Conservation (phyloP, 2,329 filamentous ascomycete species). For the Penicillium carneum region DNA sequence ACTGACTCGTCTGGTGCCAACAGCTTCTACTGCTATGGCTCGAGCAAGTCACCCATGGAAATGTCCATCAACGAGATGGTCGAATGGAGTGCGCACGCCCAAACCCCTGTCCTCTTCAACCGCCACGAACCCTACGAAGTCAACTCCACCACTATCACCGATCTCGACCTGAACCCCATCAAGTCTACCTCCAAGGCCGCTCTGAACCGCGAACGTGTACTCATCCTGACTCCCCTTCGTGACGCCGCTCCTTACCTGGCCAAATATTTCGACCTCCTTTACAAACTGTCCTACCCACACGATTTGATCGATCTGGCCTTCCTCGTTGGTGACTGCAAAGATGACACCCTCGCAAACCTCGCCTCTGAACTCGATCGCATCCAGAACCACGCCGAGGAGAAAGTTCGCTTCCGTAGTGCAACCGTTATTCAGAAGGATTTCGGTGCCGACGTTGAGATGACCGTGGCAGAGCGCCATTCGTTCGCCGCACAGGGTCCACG, state of each 20-base stretch:
- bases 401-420: constrained; percentile 83
- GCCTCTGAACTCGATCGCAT: constrained; percentile 85
- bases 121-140: constrained; percentile 86
- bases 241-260: constrained; percentile 82
- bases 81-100: constrained; percentile 84
- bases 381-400: constrained; percentile 76
- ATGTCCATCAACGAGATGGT: constrained; percentile 91
- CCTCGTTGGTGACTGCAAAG: constrained; percentile 86
- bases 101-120: constrained; percentile 95
- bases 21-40: constrained; percentile 97
- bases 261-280: constrained; percentile 92
- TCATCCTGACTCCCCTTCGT: constrained; percentile 91
- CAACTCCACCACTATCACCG: constrained; percentile 79
- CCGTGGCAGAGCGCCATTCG: constrained; percentile 80
- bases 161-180: constrained; percentile 84
- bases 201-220: constrained; percentile 81
- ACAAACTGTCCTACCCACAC: constrained; percentile 90
- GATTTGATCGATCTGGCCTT: constrained; percentile 94
- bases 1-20: constrained; percentile 8
- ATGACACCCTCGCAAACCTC: constrained; percentile 89
- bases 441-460: constrained; percentile 74
- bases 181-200: constrained; percentile 79
- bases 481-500: constrained; percentile 88
- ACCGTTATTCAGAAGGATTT: constrained; percentile 93
- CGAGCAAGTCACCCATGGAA: constrained; percentile 91